Evolutionary conservation across 1,284 basidiomycete species (phyloP).

Genomic region (Trichosporon inkin): DNA sequence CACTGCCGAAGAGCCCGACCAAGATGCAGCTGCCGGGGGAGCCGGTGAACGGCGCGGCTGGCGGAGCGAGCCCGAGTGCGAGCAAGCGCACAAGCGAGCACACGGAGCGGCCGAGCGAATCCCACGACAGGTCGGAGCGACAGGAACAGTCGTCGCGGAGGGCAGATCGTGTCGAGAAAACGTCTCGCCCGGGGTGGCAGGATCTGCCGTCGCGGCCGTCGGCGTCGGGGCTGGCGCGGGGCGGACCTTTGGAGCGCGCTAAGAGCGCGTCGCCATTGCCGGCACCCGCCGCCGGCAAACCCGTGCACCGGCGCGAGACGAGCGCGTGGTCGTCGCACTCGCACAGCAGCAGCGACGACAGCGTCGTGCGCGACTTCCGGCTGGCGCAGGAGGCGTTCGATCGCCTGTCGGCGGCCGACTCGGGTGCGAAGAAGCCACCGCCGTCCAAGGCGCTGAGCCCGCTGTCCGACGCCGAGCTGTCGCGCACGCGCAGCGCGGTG

Average conservation of each 20-base stretch:
- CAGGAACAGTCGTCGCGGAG: too few species aligned
- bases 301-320: constrained; percentile 11
- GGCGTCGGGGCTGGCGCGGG: too few species aligned
- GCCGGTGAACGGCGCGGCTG: not conserved
- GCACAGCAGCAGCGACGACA: constrained; percentile 17
- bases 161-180: too few species aligned
- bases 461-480: not conserved
- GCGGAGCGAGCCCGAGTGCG: not conserved
- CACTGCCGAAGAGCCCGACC: constrained; percentile 2
- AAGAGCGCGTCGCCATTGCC: constrained; percentile 1
- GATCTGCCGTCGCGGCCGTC: too few species aligned
- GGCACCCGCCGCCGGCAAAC: constrained; percentile 3
- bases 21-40: not conserved
- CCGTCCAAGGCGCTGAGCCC: not conserved
- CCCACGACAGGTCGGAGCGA: too few species aligned
- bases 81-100: constrained; percentile 7
- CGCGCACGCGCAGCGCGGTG: constrained; percentile 3
- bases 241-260: not conserved
- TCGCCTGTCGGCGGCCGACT: constrained; percentile 13
- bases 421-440: too few species aligned
- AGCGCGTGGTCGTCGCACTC: constrained; percentile 14
- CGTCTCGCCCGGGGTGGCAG: too few species aligned
- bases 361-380: constrained; percentile 21
- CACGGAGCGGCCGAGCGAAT: not conserved
- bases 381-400: constrained; percentile 22